Percentiles rank a stretch among this genome's conserved stretches.
phyloP scores from a whole-genome alignment of 2,329 filamentous ascomycete species.

The Botryosphaeria dothidea region DNA sequence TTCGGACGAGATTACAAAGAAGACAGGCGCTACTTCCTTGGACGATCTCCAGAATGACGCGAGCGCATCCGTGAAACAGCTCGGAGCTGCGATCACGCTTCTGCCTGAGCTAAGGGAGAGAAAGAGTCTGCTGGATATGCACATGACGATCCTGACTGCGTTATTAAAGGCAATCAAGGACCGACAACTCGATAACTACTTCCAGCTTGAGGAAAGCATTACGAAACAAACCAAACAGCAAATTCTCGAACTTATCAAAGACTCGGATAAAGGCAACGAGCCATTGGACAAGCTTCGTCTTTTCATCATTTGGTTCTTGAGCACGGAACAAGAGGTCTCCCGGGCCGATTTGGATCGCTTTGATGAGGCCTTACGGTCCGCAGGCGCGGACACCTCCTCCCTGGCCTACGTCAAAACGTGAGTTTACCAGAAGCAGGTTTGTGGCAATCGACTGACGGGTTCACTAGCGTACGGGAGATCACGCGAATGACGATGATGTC shows the following conservation, averaged over 20 bases:
- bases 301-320: slow-evolving; percentile 91
- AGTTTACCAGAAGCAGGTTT: slow-evolving; percentile 34
- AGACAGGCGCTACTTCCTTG: slow-evolving; percentile 87
- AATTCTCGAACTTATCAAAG: slow-evolving; percentile 82
- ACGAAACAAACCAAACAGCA: slow-evolving; percentile 89
- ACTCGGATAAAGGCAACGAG: slow-evolving; percentile 77
- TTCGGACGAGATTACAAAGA: slow-evolving; percentile 89
- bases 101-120: slow-evolving; percentile 89
- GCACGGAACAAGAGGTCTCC: slow-evolving; percentile 84
- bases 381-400: slow-evolving; percentile 74
- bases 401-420: slow-evolving; percentile 85
- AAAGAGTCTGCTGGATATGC: slow-evolving; percentile 93
- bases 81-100: slow-evolving; percentile 93
- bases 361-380: slow-evolving; percentile 75
- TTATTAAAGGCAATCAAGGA: slow-evolving; percentile 84
- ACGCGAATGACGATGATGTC: slow-evolving; percentile 98
- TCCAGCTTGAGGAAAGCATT: slow-evolving; percentile 90
- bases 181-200: slow-evolving; percentile 92
- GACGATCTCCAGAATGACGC: slow-evolving; percentile 92
- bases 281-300: slow-evolving; percentile 86
- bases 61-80: slow-evolving; percentile 84
- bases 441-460: not conserved
- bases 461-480: slow-evolving; percentile 75
- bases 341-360: slow-evolving; percentile 83
- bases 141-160: slow-evolving; percentile 95